Evolutionary conservation across 108 stramenopile species (phyloP).

Genomic region (Chaetoceros tenuissimus): DNA sequence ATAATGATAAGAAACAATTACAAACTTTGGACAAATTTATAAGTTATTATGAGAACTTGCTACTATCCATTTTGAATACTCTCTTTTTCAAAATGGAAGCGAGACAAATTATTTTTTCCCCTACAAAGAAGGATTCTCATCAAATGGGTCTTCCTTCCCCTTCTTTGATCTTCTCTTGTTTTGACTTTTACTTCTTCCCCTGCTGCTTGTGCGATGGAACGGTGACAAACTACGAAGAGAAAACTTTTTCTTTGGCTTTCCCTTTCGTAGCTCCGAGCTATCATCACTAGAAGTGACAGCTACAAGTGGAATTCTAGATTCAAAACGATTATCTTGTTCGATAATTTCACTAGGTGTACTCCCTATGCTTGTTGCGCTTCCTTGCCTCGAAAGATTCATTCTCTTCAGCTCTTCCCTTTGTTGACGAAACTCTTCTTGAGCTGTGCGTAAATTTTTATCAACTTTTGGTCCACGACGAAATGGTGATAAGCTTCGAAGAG

Average conservation of each 20-base stretch:
- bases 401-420: background rate
- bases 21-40: no score
- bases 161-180: no score
- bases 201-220: no score
- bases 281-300: background rate
- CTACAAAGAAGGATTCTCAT: no score
- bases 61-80: no score
- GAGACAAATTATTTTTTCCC: no score
- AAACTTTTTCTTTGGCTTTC: background rate
- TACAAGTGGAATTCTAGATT: background rate
- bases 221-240: background rate
- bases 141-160: no score
- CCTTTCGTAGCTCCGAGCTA: background rate
- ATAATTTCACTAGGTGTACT: background rate
- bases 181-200: no score
- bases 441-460: background rate
- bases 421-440: background rate
- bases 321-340: background rate
- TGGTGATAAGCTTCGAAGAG: background rate
- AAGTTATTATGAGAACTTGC: no score
- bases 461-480: background rate
- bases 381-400: no score
- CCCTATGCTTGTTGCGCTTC: background rate
- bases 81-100: no score
- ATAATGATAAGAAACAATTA: no score